Evolutionary conservation across 2,329 filamentous ascomycete genomes (phyloP).

Genomic region (Pyrenochaeta sp.): DNA sequence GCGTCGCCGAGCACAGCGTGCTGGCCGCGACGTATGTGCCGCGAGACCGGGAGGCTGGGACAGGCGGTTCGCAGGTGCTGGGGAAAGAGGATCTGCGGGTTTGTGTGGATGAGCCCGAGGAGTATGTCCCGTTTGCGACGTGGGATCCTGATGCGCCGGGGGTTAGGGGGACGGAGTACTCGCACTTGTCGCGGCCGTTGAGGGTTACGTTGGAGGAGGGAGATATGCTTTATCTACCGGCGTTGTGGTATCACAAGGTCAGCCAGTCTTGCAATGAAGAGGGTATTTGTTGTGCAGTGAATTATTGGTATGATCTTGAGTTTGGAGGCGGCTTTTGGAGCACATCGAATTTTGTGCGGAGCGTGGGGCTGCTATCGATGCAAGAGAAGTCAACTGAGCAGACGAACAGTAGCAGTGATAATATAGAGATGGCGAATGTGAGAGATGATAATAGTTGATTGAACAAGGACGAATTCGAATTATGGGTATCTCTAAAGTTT

Average conservation of each 20-base stretch:
- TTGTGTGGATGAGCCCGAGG: constrained; percentile 42
- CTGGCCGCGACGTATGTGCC: constrained; percentile 64
- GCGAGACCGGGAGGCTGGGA: background rate
- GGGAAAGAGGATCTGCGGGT: constrained; percentile 35
- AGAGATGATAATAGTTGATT: constrained; percentile 1
- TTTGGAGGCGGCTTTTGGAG: constrained; percentile 75
- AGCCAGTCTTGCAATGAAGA: constrained; percentile 73
- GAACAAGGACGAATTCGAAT: constrained; percentile 3
- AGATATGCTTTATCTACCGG: constrained; percentile 83
- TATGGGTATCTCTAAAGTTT: constrained; percentile 38
- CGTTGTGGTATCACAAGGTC: constrained; percentile 85
- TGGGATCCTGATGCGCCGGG: constrained; percentile 74
- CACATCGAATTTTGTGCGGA: constrained; percentile 60
- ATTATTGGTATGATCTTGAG: constrained; percentile 89
- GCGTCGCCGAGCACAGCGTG: constrained; percentile 70
- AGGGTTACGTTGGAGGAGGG: constrained; percentile 74
- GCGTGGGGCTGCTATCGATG: constrained; percentile 33
- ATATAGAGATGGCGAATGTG: background rate
- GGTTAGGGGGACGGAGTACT: constrained; percentile 62
- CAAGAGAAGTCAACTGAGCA: background rate
- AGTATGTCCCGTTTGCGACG: constrained; percentile 70
- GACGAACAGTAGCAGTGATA: background rate
- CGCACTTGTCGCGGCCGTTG: constrained; percentile 65
- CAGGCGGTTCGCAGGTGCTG: constrained; percentile 20
- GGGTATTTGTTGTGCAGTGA: constrained; percentile 78